These are phyloP conservation scores for Colletotrichum truncatum DNA, from an alignment of 2,329 filamentous ascomycete genomes.

Conservation along the genomic window DNA sequence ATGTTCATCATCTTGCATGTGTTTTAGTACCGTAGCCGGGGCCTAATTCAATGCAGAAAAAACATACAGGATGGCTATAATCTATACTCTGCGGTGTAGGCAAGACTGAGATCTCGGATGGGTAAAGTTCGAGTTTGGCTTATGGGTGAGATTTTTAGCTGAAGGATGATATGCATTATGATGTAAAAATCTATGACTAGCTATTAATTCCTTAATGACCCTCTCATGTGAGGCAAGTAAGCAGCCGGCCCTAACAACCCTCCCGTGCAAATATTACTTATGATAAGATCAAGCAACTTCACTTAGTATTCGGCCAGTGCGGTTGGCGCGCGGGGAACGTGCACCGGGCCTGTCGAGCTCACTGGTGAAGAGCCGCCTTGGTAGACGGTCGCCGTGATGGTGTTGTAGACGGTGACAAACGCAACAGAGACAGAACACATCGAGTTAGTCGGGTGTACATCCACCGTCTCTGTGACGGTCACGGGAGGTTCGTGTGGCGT, in stretches of 20 bases:
- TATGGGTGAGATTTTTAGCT: neutral
- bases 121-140: no score
- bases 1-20: no score
- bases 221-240: no score
- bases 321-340: constrained; percentile 15
- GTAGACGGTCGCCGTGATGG: constrained; percentile 43
- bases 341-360: neutral
- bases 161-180: neutral
- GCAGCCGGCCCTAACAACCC: no score
- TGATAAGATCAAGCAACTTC: neutral
- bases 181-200: no score
- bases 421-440: constrained; percentile 40
- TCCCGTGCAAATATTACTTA: neutral
- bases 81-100: no score
- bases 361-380: neutral
- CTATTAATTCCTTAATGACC: no score
- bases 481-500: neutral
- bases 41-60: no score
- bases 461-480: constrained; percentile 12
- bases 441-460: constrained; percentile 27
- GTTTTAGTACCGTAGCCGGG: no score
- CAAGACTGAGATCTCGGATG: no score
- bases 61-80: no score
- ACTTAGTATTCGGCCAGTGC: neutral
- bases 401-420: constrained; percentile 47